Percentiles rank a stretch among this genome's conserved stretches.
Evolutionary conservation across 345 rosid genomes (phyloP).

Genomic region (Gossypium turneri): DNA sequence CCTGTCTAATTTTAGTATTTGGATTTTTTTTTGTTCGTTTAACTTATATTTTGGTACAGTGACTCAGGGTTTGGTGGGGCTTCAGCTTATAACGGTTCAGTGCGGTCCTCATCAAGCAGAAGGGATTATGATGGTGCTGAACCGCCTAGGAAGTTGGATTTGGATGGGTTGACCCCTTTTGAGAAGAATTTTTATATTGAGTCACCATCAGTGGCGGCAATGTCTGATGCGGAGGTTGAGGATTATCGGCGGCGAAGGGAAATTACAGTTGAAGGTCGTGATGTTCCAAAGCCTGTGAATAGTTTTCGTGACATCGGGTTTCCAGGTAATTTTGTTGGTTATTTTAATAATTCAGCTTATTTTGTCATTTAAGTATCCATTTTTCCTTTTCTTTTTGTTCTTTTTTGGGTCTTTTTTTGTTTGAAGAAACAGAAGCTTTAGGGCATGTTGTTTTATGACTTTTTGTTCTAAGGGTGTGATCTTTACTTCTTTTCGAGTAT

Average conservation of each 20-base stretch:
- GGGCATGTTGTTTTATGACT: background rate
- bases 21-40: background rate
- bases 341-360: background rate
- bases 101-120: conserved; percentile 48
- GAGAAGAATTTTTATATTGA: conserved; percentile 93
- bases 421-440: conserved; percentile 2
- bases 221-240: conserved; percentile 77
- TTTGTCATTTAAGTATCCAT: background rate
- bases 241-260: conserved; percentile 74
- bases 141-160: conserved; percentile 64
- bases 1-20: conserved; percentile 17
- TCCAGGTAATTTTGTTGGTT: conserved; percentile 54
- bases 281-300: conserved; percentile 92
- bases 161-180: conserved; percentile 93
- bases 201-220: conserved; percentile 74
- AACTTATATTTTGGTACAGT: conserved; percentile 36
- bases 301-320: conserved; percentile 76
- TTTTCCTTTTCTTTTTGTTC: background rate
- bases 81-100: conserved; percentile 52
- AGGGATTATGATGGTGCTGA: conserved; percentile 49
- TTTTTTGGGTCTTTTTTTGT: background rate
- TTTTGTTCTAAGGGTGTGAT: background rate
- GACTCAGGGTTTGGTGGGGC: conserved; percentile 93
- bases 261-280: conserved; percentile 90
- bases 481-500: background rate